phyloP scores from a whole-genome alignment of 2,329 filamentous ascomycete genomes.

The Graphium sp. region DNA sequence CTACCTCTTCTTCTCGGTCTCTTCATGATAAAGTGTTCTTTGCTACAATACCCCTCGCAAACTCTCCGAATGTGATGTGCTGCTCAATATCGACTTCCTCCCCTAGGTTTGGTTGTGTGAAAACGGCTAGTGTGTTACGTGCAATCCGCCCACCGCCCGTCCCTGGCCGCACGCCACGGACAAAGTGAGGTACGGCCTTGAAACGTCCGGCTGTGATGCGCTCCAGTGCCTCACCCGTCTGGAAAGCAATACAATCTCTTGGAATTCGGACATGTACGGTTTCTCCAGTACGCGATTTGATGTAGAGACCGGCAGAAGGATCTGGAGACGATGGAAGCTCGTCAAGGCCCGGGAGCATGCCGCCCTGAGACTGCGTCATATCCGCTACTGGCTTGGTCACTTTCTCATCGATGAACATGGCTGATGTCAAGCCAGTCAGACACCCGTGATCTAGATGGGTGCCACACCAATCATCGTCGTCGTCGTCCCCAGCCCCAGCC shows the following conservation, averaged over 20 bases:
- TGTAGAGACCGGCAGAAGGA: conserved; percentile 77
- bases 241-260: conserved; percentile 81
- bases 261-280: conserved; percentile 89
- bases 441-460: conserved; percentile 86
- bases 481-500: conserved; percentile 18
- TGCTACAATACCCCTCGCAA: conserved; percentile 45
- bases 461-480: conserved; percentile 86
- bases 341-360: conserved; percentile 31
- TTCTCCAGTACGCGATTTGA: conserved; percentile 66
- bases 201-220: conserved; percentile 83
- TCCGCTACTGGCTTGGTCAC: conserved; percentile 16
- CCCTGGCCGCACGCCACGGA: conserved; percentile 53
- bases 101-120: conserved; percentile 87
- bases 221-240: conserved; percentile 85
- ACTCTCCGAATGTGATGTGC: conserved; percentile 57
- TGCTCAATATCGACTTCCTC: conserved; percentile 57
- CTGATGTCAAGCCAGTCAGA: conserved; percentile 80
- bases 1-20: conserved; percentile 1
- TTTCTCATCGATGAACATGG: conserved; percentile 86
- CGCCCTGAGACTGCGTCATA: conserved; percentile 8
- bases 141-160: conserved; percentile 38
- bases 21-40: conserved; percentile 41
- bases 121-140: conserved; percentile 84
- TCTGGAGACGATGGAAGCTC: conserved; percentile 70
- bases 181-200: conserved; percentile 91